Evolutionary conservation across 2,329 filamentous ascomycete species (phyloP), one percentile per base, ranked within the genome.

Genomic region (Sclerotinia borealis): DNA sequence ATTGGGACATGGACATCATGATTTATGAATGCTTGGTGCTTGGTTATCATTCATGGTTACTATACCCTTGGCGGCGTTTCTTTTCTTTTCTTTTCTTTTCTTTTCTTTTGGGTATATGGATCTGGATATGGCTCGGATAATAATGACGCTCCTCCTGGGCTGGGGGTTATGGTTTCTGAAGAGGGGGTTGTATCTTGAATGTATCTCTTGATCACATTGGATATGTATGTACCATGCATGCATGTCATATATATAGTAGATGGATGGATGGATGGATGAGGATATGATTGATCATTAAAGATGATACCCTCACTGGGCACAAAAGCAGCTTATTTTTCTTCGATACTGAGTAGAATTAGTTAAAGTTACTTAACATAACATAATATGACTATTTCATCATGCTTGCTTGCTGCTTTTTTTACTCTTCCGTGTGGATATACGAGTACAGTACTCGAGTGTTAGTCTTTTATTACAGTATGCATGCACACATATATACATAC

Each of bases 11-110:
- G 54, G 29, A 31, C 45, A 56, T 56, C 19, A 56, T 56, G 54
- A 39, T 17, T 56, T 25, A 56, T 56, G 54, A 29, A 56, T 56
- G 27, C 39, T 34, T 17, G 54, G 29, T 56, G 27, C 39, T 34
- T 17, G 54, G 29, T 43, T 56, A 15, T 25, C 39, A 56, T 58
- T 58, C 54, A 58, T 47, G 39, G 39, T 45, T 45, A 58, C 22
- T 34, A 58, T 58, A 58, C 54, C 54, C 54, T 45, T 31, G 54
- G 48, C 19, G 48, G 54, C 54, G 54, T 58, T n/a, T n/a, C n/a
- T n/a, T n/a, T n/a, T n/a, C n/a, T n/a, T n/a, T n/a, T 58, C 39
- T 58, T 36, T 43, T 56, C 29, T 17, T 56, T 54, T 58, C 39
- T 58, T 36, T 43, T 56, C 29, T 17, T 56, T 54, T 56, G 25